These are phyloP conservation scores for Jimgerdemannia flammicorona DNA, from an alignment of 192 early-diverging fungal genomes.

Conservation along the genomic window DNA sequence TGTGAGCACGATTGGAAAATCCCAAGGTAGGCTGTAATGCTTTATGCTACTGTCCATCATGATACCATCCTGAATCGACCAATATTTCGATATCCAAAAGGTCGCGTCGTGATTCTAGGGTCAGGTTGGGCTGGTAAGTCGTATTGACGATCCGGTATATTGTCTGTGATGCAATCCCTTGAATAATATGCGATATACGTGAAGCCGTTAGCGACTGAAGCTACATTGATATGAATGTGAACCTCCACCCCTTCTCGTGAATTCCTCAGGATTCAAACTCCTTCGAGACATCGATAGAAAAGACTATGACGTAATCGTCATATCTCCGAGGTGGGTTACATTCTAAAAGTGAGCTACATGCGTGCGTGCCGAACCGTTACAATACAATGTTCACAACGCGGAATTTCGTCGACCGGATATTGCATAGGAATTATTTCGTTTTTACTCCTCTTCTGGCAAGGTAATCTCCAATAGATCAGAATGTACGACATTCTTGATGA, in stretches of 20 bases:
- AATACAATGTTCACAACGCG: not conserved
- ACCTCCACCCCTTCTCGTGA: slow-evolving; percentile 14
- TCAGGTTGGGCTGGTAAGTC: slow-evolving; percentile 54
- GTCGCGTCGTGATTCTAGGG: slow-evolving; percentile 26
- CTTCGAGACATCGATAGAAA: slow-evolving; percentile 64
- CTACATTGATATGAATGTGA: not conserved
- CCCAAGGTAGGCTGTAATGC: not conserved
- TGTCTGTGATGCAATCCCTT: not conserved
- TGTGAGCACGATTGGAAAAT: not conserved
- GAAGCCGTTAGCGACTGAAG: not conserved
- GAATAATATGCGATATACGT: not conserved
- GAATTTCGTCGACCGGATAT: slow-evolving; percentile 2
- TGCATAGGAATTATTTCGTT: slow-evolving; percentile 70
- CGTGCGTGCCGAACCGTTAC: not conserved
- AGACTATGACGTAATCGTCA: slow-evolving; percentile 67
- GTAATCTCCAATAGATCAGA: slow-evolving; percentile 3
- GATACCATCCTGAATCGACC: too few relatives aligned
- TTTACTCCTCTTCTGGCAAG: slow-evolving; percentile 84
- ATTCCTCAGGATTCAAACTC: slow-evolving; percentile 66
- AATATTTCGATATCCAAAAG: not conserved
- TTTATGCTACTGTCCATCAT: not conserved
- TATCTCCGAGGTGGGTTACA: slow-evolving; percentile 62
- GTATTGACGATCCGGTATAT: not conserved
- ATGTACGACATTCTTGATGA: not conserved
- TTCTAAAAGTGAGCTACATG: not conserved